These are phyloP conservation scores for Balakata baccata DNA, from an alignment of 345 rosid species.

Conservation along the genomic window DNA sequence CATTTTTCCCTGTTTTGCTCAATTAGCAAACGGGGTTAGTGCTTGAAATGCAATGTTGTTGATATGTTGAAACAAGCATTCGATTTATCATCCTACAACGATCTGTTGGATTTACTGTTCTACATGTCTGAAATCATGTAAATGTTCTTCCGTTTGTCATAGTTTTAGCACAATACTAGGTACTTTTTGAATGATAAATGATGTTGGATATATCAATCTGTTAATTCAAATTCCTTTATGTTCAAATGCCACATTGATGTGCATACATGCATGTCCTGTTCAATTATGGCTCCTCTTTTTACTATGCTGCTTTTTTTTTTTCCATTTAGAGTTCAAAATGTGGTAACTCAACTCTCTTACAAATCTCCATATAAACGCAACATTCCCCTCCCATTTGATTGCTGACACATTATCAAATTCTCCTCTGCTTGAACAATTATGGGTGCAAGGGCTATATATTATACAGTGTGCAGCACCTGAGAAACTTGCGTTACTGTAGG, in stretches of 20 bases:
- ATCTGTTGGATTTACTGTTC: background rate
- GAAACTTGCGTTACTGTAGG: too few relatives aligned
- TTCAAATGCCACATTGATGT: background rate
- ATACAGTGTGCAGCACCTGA: too few relatives aligned
- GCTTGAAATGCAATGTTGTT: background rate
- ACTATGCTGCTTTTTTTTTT: too few relatives aligned
- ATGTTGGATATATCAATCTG: background rate
- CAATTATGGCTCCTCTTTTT: too few relatives aligned
- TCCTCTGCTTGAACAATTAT: too few relatives aligned
- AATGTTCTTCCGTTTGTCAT: background rate
- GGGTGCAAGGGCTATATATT: too few relatives aligned
- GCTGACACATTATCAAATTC: too few relatives aligned
- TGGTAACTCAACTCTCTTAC: too few relatives aligned
- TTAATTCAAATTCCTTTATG: background rate
- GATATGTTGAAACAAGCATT: constrained; percentile 1
- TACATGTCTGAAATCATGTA: background rate
- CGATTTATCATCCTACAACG: background rate
- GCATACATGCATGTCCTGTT: too few relatives aligned
- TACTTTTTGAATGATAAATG: background rate
- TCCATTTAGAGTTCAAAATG: too few relatives aligned
- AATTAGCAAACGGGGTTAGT: background rate
- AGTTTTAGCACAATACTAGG: background rate
- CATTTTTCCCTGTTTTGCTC: background rate
- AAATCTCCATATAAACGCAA: too few relatives aligned
- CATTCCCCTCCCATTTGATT: too few relatives aligned